Evolutionary conservation across 495 filamentous ascomycete species (phyloP).

Genomic region (Podospora comata): DNA sequence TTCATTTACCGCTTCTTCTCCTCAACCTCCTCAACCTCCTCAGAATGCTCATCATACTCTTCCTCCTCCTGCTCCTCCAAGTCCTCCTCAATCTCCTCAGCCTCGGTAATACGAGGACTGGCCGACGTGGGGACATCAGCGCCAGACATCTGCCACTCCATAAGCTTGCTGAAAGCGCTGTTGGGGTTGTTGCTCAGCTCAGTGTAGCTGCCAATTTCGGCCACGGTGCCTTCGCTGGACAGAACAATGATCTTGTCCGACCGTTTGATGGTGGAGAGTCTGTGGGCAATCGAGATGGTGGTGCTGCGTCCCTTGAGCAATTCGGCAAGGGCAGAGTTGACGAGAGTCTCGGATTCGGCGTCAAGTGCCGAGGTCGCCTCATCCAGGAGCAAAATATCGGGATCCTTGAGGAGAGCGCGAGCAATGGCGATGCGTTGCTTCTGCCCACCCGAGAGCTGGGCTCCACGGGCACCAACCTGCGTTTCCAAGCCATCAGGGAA

Average conservation of each 20-base stretch:
- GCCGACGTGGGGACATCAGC: constrained; percentile 51
- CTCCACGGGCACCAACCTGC: constrained; percentile 84
- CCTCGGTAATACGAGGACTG: constrained; percentile 40
- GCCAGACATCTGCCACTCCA: constrained; percentile 98
- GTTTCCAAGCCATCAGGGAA: constrained; percentile 96
- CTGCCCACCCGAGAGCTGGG: constrained; percentile 92
- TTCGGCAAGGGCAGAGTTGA: constrained; percentile 80
- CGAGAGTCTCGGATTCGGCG: constrained; percentile 94
- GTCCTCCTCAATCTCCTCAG: constrained; percentile 46
- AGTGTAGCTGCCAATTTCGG: constrained; percentile 81
- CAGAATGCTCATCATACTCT: constrained; percentile 28
- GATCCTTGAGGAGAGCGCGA: constrained; percentile 87
- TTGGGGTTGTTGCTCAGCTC: constrained; percentile 66
- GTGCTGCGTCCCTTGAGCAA: constrained; percentile 84
- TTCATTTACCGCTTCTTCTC: constrained; percentile 15
- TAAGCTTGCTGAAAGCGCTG: constrained; percentile 87
- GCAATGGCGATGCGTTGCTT: constrained; percentile 98
- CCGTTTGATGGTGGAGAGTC: constrained; percentile 92
- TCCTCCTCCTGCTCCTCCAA: constrained; percentile 39
- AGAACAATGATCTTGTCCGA: constrained; percentile 91
- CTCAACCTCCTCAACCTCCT: constrained; percentile 13
- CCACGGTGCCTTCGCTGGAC: constrained; percentile 76
- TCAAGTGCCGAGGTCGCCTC: constrained; percentile 93
- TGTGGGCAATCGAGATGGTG: constrained; percentile 94
- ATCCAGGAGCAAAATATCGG: constrained; percentile 93